phyloP scores from a whole-genome alignment of 352 stramenopile genomes.

The Hyaloperonospora brassicae region DNA sequence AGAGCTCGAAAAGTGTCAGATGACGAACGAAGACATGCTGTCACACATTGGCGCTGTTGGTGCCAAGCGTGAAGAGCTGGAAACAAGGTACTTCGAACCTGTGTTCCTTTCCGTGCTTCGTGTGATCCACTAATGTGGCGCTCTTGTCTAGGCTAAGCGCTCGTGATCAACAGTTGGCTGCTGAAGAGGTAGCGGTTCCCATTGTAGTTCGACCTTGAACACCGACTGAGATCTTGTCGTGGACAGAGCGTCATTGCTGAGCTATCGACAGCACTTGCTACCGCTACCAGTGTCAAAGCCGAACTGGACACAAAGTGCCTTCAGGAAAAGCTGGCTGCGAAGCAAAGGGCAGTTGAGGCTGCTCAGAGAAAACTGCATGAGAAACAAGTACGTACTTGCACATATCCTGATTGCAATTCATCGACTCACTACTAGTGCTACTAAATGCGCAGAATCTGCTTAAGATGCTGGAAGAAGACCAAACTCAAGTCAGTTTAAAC shows the following conservation, averaged over 20 bases:
- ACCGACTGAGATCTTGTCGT: conserved; percentile 7
- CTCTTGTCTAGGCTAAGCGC: conserved; percentile 19
- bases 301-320: conserved; percentile 12
- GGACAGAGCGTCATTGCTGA: conserved; percentile 28
- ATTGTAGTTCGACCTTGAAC: not conserved
- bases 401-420: not conserved
- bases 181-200: conserved; percentile 22
- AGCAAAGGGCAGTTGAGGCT: conserved; percentile 8
- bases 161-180: conserved; percentile 25
- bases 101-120: not conserved
- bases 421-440: not conserved
- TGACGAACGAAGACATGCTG: conserved; percentile 40
- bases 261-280: conserved; percentile 21
- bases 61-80: conserved; percentile 24
- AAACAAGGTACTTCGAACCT: conserved; percentile 19
- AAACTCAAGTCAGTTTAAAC: conserved; percentile 20
- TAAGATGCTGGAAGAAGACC: conserved; percentile 18
- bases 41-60: conserved; percentile 26
- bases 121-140: not conserved
- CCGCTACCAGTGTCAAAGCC: conserved; percentile 6
- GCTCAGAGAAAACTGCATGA: conserved; percentile 21
- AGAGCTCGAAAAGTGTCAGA: conserved; percentile 42
- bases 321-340: conserved; percentile 17
- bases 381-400: conserved; percentile 20
- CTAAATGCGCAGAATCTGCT: conserved; percentile 15